Evolutionary conservation across 257 asterid species (phyloP), one percentile per base, ranked within the genome.

Genomic region (Paraleonurus japonicus): DNA sequence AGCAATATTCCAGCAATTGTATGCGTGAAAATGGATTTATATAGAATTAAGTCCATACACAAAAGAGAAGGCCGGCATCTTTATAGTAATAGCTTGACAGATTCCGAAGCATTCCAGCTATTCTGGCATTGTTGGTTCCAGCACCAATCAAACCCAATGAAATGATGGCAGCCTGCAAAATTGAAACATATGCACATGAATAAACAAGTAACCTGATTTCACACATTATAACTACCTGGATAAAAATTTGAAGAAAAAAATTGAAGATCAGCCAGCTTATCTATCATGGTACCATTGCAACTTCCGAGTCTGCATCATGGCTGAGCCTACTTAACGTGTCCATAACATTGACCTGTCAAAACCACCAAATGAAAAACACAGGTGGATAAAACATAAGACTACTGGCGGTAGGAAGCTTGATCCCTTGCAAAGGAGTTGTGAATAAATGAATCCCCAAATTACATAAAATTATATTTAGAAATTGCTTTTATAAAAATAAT

Each of bases 271-370:
- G 68, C 3, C 33, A 22, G 51, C 73, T 19, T 4, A 50, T 62
- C 41, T 30, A 26, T 39, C 47, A 62, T 20, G 72, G 58, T 83
- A 93, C 98, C 97, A 92, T 88, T 37, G 99, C 99, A 65, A 95
- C 99, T 85, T 92, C 98, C 23, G 95, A 62, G 79, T 95, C 99
- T 17, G 98, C 85, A 88, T 92, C 99, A 54, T 95, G 99, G 70
- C 98, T 95, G 67, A 95, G 96, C 85, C 99, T 88, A 89, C 99
- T 95, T 79, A 95, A 79, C 1, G 99, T 95, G 86, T 95, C 98
- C 97, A 95, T 95, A 60, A 95, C 99, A 85, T 87, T 95, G 81
- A 95, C 97, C 98, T 94, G 85, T 74, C 67, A 72, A 69, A 58
- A 71, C 53, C 57, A 76, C 41, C 84, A 76, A 68, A 58, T 45